Evolutionary conservation across 2,329 filamentous ascomycete species (phyloP).

Genomic region (Beauveria brongniartii): DNA sequence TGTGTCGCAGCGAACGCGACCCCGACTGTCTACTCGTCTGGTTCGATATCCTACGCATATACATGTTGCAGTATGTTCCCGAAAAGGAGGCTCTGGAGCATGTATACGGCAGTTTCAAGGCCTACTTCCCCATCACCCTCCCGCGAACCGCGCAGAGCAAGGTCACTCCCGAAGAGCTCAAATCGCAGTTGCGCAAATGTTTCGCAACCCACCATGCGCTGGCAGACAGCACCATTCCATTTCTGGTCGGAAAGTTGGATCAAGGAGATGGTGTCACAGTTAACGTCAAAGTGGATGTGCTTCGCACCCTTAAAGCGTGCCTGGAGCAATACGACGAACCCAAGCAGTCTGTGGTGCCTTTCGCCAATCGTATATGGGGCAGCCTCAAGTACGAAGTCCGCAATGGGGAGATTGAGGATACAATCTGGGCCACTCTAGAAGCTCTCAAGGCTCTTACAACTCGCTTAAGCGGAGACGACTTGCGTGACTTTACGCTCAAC

Average conservation of each 20-base stretch:
- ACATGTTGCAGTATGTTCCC: constrained; percentile 37
- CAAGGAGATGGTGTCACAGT: constrained; percentile 51
- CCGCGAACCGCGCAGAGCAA: constrained; percentile 41
- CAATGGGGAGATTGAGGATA: constrained; percentile 51
- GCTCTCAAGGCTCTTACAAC: constrained; percentile 43
- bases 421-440: constrained; percentile 47
- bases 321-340: constrained; percentile 40
- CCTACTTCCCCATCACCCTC: constrained; percentile 54
- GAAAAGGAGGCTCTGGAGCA: constrained; percentile 39
- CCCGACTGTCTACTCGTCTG: constrained; percentile 49
- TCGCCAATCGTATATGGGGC: constrained; percentile 44
- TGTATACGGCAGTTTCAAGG: constrained; percentile 48
- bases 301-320: constrained; percentile 47
- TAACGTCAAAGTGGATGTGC: constrained; percentile 51
- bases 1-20: constrained; percentile 48
- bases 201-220: constrained; percentile 43
- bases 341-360: constrained; percentile 39
- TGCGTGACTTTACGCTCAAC: constrained; percentile 37
- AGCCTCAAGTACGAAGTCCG: constrained; percentile 57
- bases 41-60: constrained; percentile 42
- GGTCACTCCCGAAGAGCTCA: constrained; percentile 49
- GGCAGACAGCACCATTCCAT: constrained; percentile 40
- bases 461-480: constrained; percentile 34
- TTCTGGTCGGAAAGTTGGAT: constrained; percentile 48
- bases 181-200: constrained; percentile 43